Percentiles rank a stretch among this genome's conserved stretches.
Conservation (phyloP, 805 yeast genomes). For the Wickerhamomyces kurtzmanii region DNA sequence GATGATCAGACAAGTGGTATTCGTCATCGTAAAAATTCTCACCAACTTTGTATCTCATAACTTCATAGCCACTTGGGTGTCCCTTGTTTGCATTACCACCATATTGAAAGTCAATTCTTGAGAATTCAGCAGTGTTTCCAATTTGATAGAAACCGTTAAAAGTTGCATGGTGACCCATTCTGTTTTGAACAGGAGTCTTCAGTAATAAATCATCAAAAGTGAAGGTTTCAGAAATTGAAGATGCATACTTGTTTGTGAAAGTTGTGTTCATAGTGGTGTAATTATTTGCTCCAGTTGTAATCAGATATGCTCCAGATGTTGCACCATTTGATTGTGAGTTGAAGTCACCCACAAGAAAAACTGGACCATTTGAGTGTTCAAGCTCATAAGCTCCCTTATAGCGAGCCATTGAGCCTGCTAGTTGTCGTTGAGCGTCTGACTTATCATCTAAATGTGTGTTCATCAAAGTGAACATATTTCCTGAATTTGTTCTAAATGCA, state of each 20-base stretch:
- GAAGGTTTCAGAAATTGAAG: slow-evolving; percentile 10
- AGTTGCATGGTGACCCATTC: slow-evolving; percentile 26
- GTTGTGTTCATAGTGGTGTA: slow-evolving; percentile 10
- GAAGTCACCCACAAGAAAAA: slow-evolving; percentile 34
- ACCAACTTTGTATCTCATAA: slow-evolving; percentile 19
- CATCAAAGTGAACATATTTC: slow-evolving; percentile 20
- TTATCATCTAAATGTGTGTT: slow-evolving; percentile 33
- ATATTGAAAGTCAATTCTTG: slow-evolving; percentile 31
- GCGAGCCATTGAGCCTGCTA: slow-evolving; percentile 24
- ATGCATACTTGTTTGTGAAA: slow-evolving; percentile 13
- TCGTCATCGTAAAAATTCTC: slow-evolving; percentile 26
- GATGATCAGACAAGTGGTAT: slow-evolving; percentile 30
- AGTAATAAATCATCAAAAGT: slow-evolving; percentile 18
- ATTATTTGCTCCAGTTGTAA: slow-evolving; percentile 14
- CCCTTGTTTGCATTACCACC: slow-evolving; percentile 13
- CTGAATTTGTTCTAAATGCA: slow-evolving; percentile 14
- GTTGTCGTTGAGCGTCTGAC: slow-evolving; percentile 24
- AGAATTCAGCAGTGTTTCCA: slow-evolving; percentile 9
- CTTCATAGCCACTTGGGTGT: slow-evolving; percentile 10
- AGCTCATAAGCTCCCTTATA: slow-evolving; percentile 27
- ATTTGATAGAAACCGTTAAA: slow-evolving; percentile 27
- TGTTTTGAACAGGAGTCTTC: slow-evolving; percentile 12
- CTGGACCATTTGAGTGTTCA: slow-evolving; percentile 21
- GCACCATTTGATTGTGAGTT: slow-evolving; percentile 25
- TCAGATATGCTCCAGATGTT: slow-evolving; percentile 19